Evolutionary conservation across 1,284 basidiomycete species (phyloP).

Genomic region (Cronartium ribicola): DNA sequence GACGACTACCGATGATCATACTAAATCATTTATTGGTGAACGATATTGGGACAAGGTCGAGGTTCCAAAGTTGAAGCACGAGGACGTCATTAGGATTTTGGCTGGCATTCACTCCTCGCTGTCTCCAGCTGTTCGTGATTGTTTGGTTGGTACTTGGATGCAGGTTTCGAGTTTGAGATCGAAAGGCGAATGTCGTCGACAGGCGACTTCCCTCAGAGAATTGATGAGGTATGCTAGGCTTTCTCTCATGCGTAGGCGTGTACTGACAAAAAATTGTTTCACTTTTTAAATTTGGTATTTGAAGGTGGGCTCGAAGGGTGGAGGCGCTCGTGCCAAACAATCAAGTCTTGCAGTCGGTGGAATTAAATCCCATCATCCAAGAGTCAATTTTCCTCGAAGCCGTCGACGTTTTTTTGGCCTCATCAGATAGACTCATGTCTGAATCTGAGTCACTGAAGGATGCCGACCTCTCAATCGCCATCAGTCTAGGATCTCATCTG

Average conservation of each 20-base stretch:
- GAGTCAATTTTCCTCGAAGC: conserved; percentile 89
- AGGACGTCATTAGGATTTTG: conserved; percentile 47
- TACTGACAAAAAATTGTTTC: conserved; percentile 49
- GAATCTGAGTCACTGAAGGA: conserved; percentile 59
- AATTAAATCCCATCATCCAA: conserved; percentile 67
- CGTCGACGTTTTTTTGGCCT: conserved; percentile 85
- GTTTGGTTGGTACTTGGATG: conserved; percentile 17
- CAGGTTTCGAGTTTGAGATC: conserved; percentile 16
- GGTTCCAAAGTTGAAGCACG: conserved; percentile 44
- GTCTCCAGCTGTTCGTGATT: conserved; percentile 14
- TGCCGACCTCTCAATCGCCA: conserved; percentile 53
- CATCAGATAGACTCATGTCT: conserved; percentile 56
- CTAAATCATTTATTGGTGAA: conserved; percentile 55
- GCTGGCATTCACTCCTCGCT: conserved; percentile 7
- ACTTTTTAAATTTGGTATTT: conserved; percentile 68
- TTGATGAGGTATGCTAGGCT: conserved; percentile 27
- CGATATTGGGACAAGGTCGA: conserved; percentile 53
- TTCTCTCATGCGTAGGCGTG: conserved; percentile 58
- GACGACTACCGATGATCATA: conserved; percentile 43
- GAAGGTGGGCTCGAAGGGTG: conserved; percentile 51
- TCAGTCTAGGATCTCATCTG: conserved; percentile 62
- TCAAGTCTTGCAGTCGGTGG: conserved; percentile 46
- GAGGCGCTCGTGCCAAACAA: conserved; percentile 16
- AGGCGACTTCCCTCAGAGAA: conserved; percentile 11
- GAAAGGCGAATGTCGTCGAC: conserved; percentile 12